Evolutionary conservation across 108 stramenopile species (phyloP).

Genomic region (Cyclotella cryptica): DNA sequence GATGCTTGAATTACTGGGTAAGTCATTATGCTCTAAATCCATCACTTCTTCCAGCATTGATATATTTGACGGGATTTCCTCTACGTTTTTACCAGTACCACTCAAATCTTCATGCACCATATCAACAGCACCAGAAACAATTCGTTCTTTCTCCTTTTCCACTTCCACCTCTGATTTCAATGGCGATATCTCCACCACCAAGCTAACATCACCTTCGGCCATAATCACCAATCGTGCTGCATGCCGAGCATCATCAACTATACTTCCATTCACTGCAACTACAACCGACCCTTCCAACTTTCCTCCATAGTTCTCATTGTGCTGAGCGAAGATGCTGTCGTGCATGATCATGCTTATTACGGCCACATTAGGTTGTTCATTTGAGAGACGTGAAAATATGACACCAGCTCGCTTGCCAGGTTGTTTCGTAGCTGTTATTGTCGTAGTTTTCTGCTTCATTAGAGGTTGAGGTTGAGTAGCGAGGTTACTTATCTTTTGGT

Average conservation of each 20-base stretch:
- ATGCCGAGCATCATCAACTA: slow-evolving; percentile 10
- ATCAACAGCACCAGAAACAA: neutral
- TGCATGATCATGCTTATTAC: slow-evolving; percentile 20
- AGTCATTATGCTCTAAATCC: too few species aligned
- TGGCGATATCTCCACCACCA: slow-evolving; percentile 8
- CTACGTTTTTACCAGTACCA: too few species aligned
- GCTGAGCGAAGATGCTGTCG: slow-evolving; percentile 13
- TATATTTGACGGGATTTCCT: too few species aligned
- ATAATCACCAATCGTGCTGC: slow-evolving; percentile 7
- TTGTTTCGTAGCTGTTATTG: slow-evolving; percentile 11
- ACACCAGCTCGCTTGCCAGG: slow-evolving; percentile 15
- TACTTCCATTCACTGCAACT: neutral
- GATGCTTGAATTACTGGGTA: too few species aligned
- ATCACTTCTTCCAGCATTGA: too few species aligned
- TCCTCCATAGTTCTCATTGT: neutral
- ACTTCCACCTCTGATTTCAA: neutral
- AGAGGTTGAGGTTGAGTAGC: neutral
- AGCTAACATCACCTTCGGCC: slow-evolving; percentile 14
- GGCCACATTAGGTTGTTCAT: slow-evolving; percentile 8
- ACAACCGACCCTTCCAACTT: slow-evolving; percentile 10
- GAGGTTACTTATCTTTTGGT: neutral
- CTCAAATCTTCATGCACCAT: neutral
- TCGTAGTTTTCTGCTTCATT: neutral
- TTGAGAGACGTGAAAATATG: slow-evolving; percentile 8
- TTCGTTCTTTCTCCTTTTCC: slow-evolving; percentile 1